A percentile compares a stretch with the other conserved stretches of the same genome.
Conservation (phyloP, 2,329 filamentous ascomycete species). For the Zasmidium citrigriseum region DNA sequence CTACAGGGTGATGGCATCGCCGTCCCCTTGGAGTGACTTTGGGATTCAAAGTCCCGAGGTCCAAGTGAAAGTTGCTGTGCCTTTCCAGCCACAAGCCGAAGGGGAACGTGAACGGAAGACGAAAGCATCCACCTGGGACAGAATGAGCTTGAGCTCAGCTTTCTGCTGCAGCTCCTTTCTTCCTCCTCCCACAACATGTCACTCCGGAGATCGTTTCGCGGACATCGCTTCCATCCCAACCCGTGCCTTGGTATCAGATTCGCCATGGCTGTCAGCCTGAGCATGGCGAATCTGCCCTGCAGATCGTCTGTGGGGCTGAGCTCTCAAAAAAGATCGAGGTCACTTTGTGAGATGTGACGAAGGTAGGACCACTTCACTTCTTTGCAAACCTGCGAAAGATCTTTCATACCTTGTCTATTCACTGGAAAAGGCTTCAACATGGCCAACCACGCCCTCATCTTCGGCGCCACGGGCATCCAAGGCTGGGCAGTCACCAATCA, state of each 20-base stretch:
- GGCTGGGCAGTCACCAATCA: constrained; percentile 54
- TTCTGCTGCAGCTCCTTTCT: neutral
- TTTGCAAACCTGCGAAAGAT: too few species aligned
- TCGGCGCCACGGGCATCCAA: constrained; percentile 51
- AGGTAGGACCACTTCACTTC: too few species aligned
- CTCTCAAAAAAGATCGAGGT: too few species aligned
- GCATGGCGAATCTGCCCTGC: neutral
- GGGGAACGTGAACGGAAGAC: neutral
- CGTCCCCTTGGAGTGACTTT: neutral
- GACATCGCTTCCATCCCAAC: neutral
- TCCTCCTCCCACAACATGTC: neutral
- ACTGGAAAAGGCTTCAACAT: too few species aligned
- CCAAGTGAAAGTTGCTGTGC: neutral
- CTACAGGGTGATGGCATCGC: constrained; percentile 1
- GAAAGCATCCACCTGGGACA: neutral
- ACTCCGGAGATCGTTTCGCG: neutral
- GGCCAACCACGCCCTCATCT: constrained; percentile 32
- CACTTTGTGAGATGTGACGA: too few species aligned
- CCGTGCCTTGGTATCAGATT: neutral
- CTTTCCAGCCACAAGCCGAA: neutral
- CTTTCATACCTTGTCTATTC: too few species aligned
- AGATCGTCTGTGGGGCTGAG: neutral
- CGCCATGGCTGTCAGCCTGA: neutral
- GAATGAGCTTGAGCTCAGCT: neutral
- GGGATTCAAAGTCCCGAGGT: constrained; percentile 5